These are phyloP conservation scores for Candida coquimbonensis DNA, from an alignment of 805 yeast species.

Conservation along the genomic window DNA sequence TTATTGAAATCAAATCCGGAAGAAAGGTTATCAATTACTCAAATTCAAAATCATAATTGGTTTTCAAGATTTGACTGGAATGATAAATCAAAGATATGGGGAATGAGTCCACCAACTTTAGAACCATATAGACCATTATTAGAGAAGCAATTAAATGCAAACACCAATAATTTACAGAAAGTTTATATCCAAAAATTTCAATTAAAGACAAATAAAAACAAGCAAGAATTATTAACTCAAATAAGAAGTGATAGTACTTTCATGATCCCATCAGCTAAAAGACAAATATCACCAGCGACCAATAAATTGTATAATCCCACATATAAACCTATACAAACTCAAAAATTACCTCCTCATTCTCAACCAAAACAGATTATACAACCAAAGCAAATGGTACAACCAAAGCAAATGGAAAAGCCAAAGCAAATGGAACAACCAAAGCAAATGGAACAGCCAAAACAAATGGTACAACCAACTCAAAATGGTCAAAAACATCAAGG, in stretches of 20 bases:
- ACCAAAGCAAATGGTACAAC: not conserved
- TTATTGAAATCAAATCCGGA: conserved; percentile 69
- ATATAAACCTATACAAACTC: not conserved
- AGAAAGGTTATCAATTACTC: conserved; percentile 48
- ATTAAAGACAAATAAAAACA: conserved; percentile 12
- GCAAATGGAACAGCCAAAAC: not conserved
- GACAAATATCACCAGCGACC: not conserved
- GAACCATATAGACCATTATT: conserved; percentile 51
- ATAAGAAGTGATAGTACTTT: conserved; percentile 17
- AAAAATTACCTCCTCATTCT: not conserved
- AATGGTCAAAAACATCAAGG: not conserved
- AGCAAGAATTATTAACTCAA: conserved; percentile 20
- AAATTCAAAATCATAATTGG: conserved; percentile 65
- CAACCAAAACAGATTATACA: not conserved
- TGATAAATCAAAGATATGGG: conserved; percentile 65
- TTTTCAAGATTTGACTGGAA: conserved; percentile 62
- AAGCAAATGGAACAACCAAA: not conserved
- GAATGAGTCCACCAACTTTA: conserved; percentile 54
- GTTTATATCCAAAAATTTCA: conserved; percentile 17
- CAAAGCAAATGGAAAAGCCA: not conserved
- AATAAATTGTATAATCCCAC: conserved; percentile 3
- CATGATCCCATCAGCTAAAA: conserved; percentile 1
- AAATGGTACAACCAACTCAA: not conserved
- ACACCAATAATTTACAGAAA: conserved; percentile 10
- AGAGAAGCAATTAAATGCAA: conserved; percentile 21